Evolutionary conservation across 331 rosid genomes (phyloP).

Genomic region (Phaseolus coccineus): DNA sequence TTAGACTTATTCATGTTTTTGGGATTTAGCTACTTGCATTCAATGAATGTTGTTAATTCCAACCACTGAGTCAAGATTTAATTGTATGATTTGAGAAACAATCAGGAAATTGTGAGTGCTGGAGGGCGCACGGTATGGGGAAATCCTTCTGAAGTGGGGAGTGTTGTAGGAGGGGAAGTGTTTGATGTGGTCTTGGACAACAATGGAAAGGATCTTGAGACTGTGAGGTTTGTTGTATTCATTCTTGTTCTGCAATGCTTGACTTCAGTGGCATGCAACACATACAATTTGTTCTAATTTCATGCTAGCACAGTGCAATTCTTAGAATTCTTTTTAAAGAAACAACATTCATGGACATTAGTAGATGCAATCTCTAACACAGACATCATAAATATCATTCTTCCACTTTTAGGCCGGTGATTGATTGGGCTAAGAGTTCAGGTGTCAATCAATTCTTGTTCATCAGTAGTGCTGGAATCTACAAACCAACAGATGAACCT

Average conservation of each 20-base stretch:
- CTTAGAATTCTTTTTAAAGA: slow-evolving; percentile 5
- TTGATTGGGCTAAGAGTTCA: slow-evolving; percentile 90
- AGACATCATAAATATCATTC: slow-evolving; percentile 9
- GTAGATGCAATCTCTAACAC: slow-evolving; percentile 7
- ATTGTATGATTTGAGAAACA: slow-evolving; percentile 10
- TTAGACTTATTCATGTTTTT: background rate
- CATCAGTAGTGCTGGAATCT: slow-evolving; percentile 97
- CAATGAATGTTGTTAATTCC: slow-evolving; percentile 1
- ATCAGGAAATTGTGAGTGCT: slow-evolving; percentile 83
- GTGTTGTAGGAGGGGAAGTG: slow-evolving; percentile 62
- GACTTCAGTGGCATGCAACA: background rate
- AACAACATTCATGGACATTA: background rate
- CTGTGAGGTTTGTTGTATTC: slow-evolving; percentile 66
- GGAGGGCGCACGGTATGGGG: slow-evolving; percentile 95
- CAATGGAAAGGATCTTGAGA: slow-evolving; percentile 90
- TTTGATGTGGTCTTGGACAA: slow-evolving; percentile 95
- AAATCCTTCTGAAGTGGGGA: slow-evolving; percentile 72
- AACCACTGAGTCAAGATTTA: background rate
- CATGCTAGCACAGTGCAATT: slow-evolving; percentile 16
- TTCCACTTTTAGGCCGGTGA: slow-evolving; percentile 71
- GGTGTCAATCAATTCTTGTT: slow-evolving; percentile 85
- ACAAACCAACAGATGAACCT: slow-evolving; percentile 85
- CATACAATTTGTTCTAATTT: slow-evolving; percentile 1
- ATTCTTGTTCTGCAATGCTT: slow-evolving; percentile 22
- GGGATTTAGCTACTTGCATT: slow-evolving; percentile 9